Conservation (phyloP, 2,329 filamentous ascomycete species). For the Tetracladium maxilliforme region DNA sequence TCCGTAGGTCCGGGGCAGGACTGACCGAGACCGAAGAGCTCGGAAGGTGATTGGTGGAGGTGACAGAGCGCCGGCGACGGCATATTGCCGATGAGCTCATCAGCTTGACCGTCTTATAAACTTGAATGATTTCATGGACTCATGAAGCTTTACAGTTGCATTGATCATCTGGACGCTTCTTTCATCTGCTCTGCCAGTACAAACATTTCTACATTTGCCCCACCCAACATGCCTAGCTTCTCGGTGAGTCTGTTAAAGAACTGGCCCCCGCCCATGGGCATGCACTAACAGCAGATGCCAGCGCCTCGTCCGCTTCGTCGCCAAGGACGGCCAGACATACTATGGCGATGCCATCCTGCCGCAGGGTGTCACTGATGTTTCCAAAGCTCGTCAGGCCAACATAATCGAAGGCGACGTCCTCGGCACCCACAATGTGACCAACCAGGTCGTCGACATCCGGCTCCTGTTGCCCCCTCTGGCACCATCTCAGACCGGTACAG, state of each 20-base stretch:
- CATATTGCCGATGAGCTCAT: no score
- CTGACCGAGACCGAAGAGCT: no score
- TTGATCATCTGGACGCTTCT: no score
- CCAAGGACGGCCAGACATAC: constrained; percentile 53
- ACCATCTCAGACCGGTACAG: constrained; percentile 45
- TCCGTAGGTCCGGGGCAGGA: no score
- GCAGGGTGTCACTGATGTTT: constrained; percentile 40
- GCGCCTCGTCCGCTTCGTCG: constrained; percentile 61
- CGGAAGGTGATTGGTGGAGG: no score
- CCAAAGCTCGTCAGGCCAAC: constrained; percentile 42
- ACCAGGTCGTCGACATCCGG: constrained; percentile 39
- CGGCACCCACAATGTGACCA: constrained; percentile 46
- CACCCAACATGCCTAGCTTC: constrained; percentile 23
- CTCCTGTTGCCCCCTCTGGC: constrained; percentile 49
- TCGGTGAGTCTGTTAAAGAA: constrained; percentile 19
- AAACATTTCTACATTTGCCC: no score
- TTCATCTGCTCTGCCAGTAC: no score
- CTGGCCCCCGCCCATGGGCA: background rate
- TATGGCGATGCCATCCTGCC: constrained; percentile 64
- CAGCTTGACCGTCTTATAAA: no score
- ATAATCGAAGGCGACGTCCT: constrained; percentile 54
- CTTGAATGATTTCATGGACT: no score
- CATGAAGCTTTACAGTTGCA: no score
- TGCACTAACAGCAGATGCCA: constrained; percentile 16
- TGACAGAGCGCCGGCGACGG: no score